Percentiles rank a stretch among this genome's conserved stretches.
phyloP scores from a whole-genome alignment of 345 rosid species.

The Rhodomyrtus tomentosa region DNA sequence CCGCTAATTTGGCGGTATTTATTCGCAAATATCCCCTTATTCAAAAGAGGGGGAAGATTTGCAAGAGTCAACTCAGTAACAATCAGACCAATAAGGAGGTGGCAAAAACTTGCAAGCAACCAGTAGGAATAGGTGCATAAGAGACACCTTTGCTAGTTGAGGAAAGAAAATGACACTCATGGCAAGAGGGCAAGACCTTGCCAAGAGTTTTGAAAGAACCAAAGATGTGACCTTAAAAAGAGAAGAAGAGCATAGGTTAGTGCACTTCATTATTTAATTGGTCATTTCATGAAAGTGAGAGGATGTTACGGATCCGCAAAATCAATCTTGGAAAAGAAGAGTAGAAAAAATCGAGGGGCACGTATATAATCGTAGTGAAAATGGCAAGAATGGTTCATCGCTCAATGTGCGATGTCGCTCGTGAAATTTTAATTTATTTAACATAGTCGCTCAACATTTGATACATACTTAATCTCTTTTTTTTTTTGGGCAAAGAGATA shows the following conservation, averaged over 20 bases:
- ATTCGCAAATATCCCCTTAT: background rate
- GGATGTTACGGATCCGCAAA: background rate
- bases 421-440: no score
- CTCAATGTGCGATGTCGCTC: no score
- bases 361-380: background rate
- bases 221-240: background rate
- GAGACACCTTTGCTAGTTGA: background rate
- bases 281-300: background rate
- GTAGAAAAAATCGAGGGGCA: background rate
- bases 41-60: background rate
- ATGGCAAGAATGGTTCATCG: no score
- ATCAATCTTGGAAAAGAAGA: background rate
- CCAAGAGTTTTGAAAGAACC: background rate
- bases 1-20: background rate
- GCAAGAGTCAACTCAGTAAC: background rate
- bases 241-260: background rate
- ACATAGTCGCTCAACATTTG: no score
- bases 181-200: background rate
- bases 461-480: no score
- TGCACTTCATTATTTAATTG: background rate
- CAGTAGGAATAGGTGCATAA: background rate
- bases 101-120: background rate
- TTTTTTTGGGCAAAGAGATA: no score
- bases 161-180: background rate
- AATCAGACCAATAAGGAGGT: background rate